A percentile compares a stretch with the other conserved stretches of the same genome.
These are phyloP conservation scores for Pseudoneurospora amorphoporcata DNA, from an alignment of 495 filamentous ascomycete genomes.

Conservation along the genomic window DNA sequence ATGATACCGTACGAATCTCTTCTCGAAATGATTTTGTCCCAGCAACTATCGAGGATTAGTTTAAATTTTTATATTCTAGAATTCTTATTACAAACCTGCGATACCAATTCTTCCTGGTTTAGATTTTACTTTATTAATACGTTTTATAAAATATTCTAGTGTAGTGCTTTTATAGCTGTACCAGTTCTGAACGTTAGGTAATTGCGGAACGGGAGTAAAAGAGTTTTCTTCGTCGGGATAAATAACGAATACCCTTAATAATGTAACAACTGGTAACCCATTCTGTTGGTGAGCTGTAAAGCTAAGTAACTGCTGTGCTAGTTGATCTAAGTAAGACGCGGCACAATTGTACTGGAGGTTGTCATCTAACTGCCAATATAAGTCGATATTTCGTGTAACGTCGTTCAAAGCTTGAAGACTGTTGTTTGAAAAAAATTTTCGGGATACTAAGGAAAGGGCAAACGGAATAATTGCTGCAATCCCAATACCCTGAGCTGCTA, in stretches of 20 bases:
- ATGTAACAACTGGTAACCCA: neutral
- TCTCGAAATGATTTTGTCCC: neutral
- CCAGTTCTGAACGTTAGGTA: neutral
- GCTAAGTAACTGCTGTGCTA: neutral
- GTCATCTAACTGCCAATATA: neutral
- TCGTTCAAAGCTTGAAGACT: neutral
- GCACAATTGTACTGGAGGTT: neutral
- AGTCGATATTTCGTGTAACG: neutral
- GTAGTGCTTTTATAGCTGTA: neutral
- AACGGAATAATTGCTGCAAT: neutral
- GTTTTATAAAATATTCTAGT: neutral
- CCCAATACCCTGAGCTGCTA: neutral
- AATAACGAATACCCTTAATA: neutral
- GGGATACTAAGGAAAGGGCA: neutral
- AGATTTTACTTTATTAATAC: neutral
- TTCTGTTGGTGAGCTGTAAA: neutral
- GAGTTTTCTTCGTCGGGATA: neutral
- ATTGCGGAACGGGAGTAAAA: neutral
- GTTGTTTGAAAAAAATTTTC: neutral
- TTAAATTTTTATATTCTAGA: neutral
- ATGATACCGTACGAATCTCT: neutral
- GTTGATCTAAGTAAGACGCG: neutral
- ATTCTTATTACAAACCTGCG: neutral
- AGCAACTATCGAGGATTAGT: neutral
- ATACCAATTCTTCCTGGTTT: neutral